Evolutionary conservation across 495 filamentous ascomycete genomes (phyloP).

Genomic region (Aspergillus steynii): DNA sequence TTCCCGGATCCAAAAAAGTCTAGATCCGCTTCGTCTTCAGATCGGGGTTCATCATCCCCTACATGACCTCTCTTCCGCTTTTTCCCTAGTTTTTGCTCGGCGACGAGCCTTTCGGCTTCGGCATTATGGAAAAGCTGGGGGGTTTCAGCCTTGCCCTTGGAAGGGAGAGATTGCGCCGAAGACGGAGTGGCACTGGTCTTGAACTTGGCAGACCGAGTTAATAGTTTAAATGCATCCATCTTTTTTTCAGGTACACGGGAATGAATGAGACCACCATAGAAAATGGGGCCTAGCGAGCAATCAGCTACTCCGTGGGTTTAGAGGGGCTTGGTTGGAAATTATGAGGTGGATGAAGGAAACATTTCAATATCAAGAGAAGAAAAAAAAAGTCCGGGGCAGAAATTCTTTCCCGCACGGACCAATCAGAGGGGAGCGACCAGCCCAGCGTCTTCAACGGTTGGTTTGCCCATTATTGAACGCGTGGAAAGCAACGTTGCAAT

Average conservation of each 20-base stretch:
- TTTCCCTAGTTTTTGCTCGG: conserved; percentile 35
- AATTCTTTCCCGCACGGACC: conserved; percentile 39
- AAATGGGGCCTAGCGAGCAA: background rate
- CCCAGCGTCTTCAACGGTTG: background rate
- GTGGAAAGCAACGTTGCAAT: background rate
- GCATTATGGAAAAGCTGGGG: conserved; percentile 55
- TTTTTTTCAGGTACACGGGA: conserved; percentile 2
- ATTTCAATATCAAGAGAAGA: conserved; percentile 6
- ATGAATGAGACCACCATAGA: background rate
- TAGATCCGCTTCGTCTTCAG: conserved; percentile 29
- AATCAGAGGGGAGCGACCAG: conserved; percentile 29
- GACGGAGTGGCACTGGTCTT: conserved; percentile 33
- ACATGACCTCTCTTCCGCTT: conserved; percentile 41
- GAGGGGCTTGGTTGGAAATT: conserved; percentile 2
- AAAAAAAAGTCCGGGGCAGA: conserved; percentile 29
- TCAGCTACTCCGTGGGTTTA: background rate
- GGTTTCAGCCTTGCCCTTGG: conserved; percentile 49
- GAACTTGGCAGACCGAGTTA: conserved; percentile 55
- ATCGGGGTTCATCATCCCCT: conserved; percentile 18
- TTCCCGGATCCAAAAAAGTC: conserved; percentile 43
- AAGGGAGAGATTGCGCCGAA: conserved; percentile 38
- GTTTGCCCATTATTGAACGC: background rate
- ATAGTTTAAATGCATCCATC: conserved; percentile 57
- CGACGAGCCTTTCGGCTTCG: conserved; percentile 31
- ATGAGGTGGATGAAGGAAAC: background rate